Base-by-base conservation (phyloP, 176 grass and related monocot genomes). In the Musa acuminata region DNA sequence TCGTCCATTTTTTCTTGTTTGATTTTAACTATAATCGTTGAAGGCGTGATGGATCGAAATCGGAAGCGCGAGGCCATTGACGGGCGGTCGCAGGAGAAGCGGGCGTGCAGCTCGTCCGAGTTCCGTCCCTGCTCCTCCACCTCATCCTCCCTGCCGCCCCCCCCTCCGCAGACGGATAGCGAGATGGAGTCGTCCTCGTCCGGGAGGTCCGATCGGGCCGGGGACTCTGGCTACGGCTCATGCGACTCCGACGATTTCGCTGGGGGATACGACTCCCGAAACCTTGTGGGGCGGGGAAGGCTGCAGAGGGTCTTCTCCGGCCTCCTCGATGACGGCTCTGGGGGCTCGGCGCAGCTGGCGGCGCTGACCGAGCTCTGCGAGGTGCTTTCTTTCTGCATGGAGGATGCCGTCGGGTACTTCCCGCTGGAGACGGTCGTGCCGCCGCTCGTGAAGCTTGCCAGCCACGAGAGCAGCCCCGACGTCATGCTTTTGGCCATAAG, bases 301-400 rank as follows among this genome's bases (percentile, higher is more conserved):
- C 90, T 99, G 66, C 75, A 84, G 0, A 87, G 74, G 78, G 86
- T 94, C 77, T 77, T 93, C n/a, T 84, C 80, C 63, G 82, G 81
- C 26, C 80, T 99, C 16, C 84, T 72, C 0, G 85, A 85, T 49
- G 84, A 88, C 11, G 82, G 72, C 35, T 78, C 78, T 11, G 85
- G 67, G 16, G 78, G 74, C 35, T 82, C 64, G 67, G 67, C 80
- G 43, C 64, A 84, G 68, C 23, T 89, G 16, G 72, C 59, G 27
- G 82, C 80, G 81, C 88, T 99, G 53, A 91, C 71, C 49, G 88
- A 94, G 78, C 95, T 99, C 55, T 99, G 95, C 72, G 88, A 99
- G 86, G 90, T 82, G 76, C 85, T 99, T 57, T 99, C 95, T 64
- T 99, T 99, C 86, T 93, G 84, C 74, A 52, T 69, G 8, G 95